Percentiles rank a stretch among this genome's conserved stretches.
Conservation (phyloP, 2,329 filamentous ascomycete genomes). For the Drechslerella stenobrocha region DNA sequence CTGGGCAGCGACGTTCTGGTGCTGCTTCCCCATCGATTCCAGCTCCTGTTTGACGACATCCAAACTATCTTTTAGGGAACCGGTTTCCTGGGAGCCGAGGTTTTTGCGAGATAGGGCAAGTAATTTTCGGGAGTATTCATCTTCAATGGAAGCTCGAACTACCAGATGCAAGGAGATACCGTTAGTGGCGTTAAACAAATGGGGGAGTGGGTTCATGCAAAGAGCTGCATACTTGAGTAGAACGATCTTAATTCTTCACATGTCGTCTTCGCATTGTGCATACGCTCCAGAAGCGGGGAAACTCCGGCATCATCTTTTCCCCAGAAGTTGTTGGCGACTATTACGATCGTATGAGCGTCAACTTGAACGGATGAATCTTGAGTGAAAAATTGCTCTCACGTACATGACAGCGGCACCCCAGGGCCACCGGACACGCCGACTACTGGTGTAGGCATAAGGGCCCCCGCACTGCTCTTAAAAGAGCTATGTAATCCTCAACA, state of each 20-base stretch:
- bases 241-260: conserved; percentile 92
- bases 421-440: conserved; percentile 61
- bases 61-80: conserved; percentile 78
- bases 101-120: conserved; percentile 83
- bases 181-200: not conserved
- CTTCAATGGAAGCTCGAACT: conserved; percentile 91
- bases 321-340: conserved; percentile 99
- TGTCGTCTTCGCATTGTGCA: conserved; percentile 91
- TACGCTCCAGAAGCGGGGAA: conserved; percentile 83
- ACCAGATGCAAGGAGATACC: conserved; percentile 10
- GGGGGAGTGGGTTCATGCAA: not conserved
- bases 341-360: no score
- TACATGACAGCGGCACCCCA: conserved; percentile 70
- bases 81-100: conserved; percentile 82
- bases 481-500: conserved; percentile 14
- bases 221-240: conserved; percentile 68
- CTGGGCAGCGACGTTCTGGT: conserved; percentile 83
- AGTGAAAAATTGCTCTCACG: no score
- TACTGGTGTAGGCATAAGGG: conserved; percentile 32
- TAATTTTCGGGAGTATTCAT: conserved; percentile 91
- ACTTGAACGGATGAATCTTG: conserved; percentile 7
- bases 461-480: conserved; percentile 23
- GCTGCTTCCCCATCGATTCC: conserved; percentile 90
- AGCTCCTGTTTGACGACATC: conserved; percentile 87
- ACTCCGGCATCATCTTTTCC: conserved; percentile 98